Percentiles rank a stretch among this genome's conserved stretches.
phyloP scores from a whole-genome alignment of 768 basidiomycete species.

The Cantharellus anzutake region DNA sequence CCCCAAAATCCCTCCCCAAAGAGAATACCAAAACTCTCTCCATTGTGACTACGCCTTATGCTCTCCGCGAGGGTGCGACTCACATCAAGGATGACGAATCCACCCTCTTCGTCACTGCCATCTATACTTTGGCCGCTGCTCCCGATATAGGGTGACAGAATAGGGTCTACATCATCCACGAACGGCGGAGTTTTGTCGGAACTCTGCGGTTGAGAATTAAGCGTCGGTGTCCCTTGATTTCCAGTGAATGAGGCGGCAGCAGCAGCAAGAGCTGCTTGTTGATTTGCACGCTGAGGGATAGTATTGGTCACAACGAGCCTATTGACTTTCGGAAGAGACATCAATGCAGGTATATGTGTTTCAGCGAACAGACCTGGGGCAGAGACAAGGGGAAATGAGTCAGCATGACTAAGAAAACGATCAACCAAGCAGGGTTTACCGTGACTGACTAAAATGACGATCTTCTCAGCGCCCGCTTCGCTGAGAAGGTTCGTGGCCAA shows the following conservation, averaged over 20 bases:
- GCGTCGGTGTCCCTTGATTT: background rate
- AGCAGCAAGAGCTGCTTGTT: background rate
- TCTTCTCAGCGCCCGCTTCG: constrained; percentile 73
- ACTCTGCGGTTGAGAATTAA: background rate
- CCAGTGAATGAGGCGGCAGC: constrained; percentile 1
- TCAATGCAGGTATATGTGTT: constrained; percentile 43
- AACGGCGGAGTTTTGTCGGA: too few species aligned
- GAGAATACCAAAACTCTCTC: constrained; percentile 76
- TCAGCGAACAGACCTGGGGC: constrained; percentile 59
- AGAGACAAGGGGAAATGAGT: background rate
- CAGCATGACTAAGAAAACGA: background rate
- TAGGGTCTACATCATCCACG: too few species aligned
- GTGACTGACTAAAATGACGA: constrained; percentile 84
- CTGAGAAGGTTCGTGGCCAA: constrained; percentile 71
- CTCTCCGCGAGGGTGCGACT: constrained; percentile 87
- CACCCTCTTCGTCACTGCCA: constrained; percentile 26
- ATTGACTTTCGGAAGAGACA: constrained; percentile 48
- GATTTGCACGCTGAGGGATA: constrained; percentile 45
- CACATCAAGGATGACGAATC: constrained; percentile 80
- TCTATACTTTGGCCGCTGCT: too few species aligned
- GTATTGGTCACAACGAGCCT: constrained; percentile 93
- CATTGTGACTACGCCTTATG: constrained; percentile 86
- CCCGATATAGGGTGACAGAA: too few species aligned
- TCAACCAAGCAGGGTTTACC: constrained; percentile 27
- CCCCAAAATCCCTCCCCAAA: constrained; percentile 46